Evolutionary conservation across 148 eudicot species (phyloP).

Genomic region (Pouteria glomerata): DNA sequence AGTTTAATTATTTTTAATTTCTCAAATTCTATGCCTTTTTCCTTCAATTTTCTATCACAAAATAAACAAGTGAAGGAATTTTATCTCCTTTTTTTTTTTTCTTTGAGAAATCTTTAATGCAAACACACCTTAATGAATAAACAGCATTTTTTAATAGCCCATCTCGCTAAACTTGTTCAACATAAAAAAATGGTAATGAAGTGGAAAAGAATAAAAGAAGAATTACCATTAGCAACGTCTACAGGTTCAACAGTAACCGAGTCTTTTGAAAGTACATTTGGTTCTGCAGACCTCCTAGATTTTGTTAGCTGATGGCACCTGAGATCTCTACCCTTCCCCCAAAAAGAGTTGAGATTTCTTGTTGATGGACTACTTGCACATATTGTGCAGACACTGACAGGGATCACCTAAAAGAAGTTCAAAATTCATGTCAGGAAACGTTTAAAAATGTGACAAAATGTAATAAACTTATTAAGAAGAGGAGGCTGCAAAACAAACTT

Average conservation of each 20-base stretch:
- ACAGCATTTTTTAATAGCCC: neutral
- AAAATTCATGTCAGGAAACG: neutral
- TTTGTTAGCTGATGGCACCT: constrained; percentile 27
- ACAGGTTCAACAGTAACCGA: constrained; percentile 21
- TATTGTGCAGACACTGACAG: constrained; percentile 21
- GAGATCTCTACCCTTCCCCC: constrained; percentile 27
- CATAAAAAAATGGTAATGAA: neutral
- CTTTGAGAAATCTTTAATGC: neutral
- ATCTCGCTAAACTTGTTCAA: neutral
- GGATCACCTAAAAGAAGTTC: constrained; percentile 27
- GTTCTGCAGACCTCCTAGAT: constrained; percentile 40
- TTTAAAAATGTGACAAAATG: neutral
- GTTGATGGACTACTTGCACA: constrained; percentile 16
- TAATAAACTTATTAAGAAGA: neutral
- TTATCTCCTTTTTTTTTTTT: no score
- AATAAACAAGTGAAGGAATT: no score
- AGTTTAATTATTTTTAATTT: no score
- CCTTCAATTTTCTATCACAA: no score
- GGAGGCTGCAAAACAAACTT: neutral
- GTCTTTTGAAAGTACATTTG: constrained; percentile 48
- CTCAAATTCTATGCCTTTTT: no score
- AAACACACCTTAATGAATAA: neutral
- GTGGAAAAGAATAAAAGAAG: constrained; percentile 6
- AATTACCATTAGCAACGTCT: constrained; percentile 48
- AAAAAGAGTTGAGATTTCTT: constrained; percentile 14